phyloP scores from a whole-genome alignment of 768 basidiomycete genomes.

The Boletus fagicola region DNA sequence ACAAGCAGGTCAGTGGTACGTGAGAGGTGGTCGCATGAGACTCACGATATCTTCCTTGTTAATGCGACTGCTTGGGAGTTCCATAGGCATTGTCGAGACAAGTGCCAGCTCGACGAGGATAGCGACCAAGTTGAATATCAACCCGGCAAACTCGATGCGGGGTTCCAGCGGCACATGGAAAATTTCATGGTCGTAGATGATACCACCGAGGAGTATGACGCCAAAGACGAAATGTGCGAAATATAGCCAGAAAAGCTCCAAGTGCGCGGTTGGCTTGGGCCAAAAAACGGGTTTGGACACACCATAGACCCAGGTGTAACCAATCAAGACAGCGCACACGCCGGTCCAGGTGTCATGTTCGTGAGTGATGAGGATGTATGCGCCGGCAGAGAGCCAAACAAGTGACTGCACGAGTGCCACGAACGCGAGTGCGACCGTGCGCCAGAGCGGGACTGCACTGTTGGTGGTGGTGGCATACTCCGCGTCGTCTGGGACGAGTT shows the following conservation, averaged over 20 bases:
- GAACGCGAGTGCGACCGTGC: constrained; percentile 53
- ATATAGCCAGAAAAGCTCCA: constrained; percentile 63
- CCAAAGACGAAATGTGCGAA: constrained; percentile 44
- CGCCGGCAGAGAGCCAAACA: constrained; percentile 58
- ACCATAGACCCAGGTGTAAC: constrained; percentile 66
- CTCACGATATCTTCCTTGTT: constrained; percentile 62
- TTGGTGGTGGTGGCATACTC: not conserved
- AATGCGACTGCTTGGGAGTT: constrained; percentile 53
- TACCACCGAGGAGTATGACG: constrained; percentile 51
- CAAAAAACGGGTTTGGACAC: constrained; percentile 50
- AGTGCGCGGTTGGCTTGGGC: constrained; percentile 57
- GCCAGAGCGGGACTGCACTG: constrained; percentile 51
- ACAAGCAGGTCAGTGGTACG: not conserved
- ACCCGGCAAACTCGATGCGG: constrained; percentile 17
- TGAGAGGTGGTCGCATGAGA: constrained; percentile 4
- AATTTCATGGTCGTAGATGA: constrained; percentile 50
- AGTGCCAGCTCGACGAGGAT: constrained; percentile 44
- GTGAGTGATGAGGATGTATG: constrained; percentile 47
- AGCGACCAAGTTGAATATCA: constrained; percentile 44
- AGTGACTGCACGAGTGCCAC: constrained; percentile 57
- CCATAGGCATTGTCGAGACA: constrained; percentile 63
- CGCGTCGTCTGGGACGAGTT: not conserved
- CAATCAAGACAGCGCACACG: constrained; percentile 45
- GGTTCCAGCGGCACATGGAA: constrained; percentile 44
- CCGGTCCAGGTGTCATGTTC: constrained; percentile 35